These are phyloP conservation scores for Lolium multiflorum DNA, from an alignment of 176 grass and related monocot species.

Conservation along the genomic window DNA sequence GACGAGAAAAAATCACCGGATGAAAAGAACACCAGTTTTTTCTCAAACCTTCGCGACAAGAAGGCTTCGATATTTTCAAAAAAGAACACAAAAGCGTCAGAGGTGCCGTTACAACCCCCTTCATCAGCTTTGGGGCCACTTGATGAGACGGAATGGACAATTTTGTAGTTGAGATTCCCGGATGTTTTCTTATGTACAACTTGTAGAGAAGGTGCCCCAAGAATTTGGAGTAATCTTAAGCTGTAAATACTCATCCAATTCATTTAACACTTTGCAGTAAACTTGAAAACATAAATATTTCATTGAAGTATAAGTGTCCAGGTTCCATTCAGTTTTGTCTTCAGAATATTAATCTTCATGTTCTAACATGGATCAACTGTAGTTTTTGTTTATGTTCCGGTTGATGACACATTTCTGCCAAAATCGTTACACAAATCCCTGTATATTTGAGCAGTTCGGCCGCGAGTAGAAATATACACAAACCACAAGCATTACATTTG, in stretches of 20 bases:
- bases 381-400: neutral
- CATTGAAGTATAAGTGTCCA: neutral
- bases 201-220: constrained; percentile 38
- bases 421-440: neutral
- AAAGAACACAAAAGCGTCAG: constrained; percentile 50
- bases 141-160: constrained; percentile 69
- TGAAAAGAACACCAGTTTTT: constrained; percentile 51
- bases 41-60: constrained; percentile 64
- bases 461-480: too few relatives aligned
- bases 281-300: constrained; percentile 5
- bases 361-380: neutral
- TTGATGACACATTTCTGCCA: too few relatives aligned
- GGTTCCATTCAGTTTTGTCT: neutral
- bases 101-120: neutral
- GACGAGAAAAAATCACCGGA: constrained; percentile 50
- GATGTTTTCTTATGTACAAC: constrained; percentile 39
- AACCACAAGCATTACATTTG: too few relatives aligned
- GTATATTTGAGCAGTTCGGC: neutral
- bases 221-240: constrained; percentile 29
- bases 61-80: constrained; percentile 68
- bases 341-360: neutral
- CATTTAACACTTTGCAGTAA: constrained; percentile 46
- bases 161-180: constrained; percentile 53
- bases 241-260: constrained; percentile 58
- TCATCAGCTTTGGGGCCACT: constrained; percentile 33